phyloP scores from a whole-genome alignment of 345 rosid species.

The Citrus reticulata region DNA sequence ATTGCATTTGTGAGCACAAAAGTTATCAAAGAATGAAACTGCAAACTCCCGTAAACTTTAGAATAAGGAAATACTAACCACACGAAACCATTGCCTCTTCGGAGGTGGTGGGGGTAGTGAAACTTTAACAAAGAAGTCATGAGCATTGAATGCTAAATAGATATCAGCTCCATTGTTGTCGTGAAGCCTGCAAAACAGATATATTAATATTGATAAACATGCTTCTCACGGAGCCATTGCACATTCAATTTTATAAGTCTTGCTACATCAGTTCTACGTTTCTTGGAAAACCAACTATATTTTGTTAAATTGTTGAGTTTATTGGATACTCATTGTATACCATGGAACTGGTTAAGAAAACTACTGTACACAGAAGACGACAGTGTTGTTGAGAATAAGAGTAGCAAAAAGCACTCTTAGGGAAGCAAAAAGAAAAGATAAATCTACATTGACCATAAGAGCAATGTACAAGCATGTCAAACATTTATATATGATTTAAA shows the following conservation, averaged over 20 bases:
- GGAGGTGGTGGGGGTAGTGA: constrained; percentile 58
- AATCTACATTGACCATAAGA: background rate
- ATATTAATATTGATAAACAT: background rate
- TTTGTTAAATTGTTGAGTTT: background rate
- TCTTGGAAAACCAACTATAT: background rate
- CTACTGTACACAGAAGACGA: background rate
- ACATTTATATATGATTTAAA: background rate
- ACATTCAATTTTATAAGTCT: background rate
- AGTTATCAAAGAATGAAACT: background rate
- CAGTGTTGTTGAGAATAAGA: background rate
- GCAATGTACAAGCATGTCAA: background rate
- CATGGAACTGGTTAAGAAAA: background rate
- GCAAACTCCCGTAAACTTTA: background rate
- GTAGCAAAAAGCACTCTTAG: background rate
- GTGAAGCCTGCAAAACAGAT: constrained; percentile 59
- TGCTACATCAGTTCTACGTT: background rate
- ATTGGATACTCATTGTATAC: background rate
- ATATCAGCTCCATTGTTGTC: constrained; percentile 52
- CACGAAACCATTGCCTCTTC: constrained; percentile 67
- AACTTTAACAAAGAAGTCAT: constrained; percentile 56
- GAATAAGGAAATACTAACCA: constrained; percentile 49
- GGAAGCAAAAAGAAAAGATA: background rate
- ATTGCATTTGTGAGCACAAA: background rate
- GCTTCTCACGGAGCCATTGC: background rate
- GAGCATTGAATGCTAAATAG: constrained; percentile 81